phyloP scores from a whole-genome alignment of 1,139 yeast species.

The Magnusiomyces tetraspermus region DNA sequence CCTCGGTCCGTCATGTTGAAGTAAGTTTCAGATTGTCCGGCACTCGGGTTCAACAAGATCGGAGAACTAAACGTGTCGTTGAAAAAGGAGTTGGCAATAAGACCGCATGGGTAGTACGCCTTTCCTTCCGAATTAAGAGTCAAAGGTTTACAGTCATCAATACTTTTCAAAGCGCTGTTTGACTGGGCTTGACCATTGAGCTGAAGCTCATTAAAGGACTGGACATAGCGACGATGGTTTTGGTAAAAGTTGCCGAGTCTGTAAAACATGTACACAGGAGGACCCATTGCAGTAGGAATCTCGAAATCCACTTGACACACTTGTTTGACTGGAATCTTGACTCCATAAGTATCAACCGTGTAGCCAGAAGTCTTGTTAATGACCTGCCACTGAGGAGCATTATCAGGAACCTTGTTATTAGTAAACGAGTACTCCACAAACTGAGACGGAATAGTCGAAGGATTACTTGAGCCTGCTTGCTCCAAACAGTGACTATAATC shows the following conservation, averaged over 20 bases:
- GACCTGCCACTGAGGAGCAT: slow-evolving; percentile 60
- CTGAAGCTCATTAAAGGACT: slow-evolving; percentile 86
- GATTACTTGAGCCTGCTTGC: slow-evolving; percentile 45
- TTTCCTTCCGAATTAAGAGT: slow-evolving; percentile 43
- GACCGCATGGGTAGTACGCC: slow-evolving; percentile 83
- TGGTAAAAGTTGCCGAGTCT: slow-evolving; percentile 76
- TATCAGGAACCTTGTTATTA: slow-evolving; percentile 23
- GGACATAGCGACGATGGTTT: slow-evolving; percentile 88
- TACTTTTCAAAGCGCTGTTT: slow-evolving; percentile 49
- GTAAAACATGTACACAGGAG: slow-evolving; percentile 74
- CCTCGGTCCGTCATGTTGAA: slow-evolving; percentile 58
- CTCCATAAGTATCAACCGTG: slow-evolving; percentile 17
- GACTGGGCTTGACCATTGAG: slow-evolving; percentile 65
- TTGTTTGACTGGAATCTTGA: slow-evolving; percentile 25
- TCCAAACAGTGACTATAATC: slow-evolving; percentile 71
- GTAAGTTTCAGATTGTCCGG: slow-evolving; percentile 35
- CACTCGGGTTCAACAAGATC: slow-evolving; percentile 37
- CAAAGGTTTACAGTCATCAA: slow-evolving; percentile 85
- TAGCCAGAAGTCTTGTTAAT: slow-evolving; percentile 34
- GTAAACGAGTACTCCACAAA: slow-evolving; percentile 48
- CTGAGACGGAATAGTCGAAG: slow-evolving; percentile 52
- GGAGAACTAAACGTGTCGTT: slow-evolving; percentile 69
- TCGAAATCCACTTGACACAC: slow-evolving; percentile 65
- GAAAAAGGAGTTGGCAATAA: slow-evolving; percentile 86
- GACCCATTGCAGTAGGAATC: slow-evolving; percentile 63